Percentiles rank a stretch among this genome's conserved stretches.
Evolutionary conservation across 345 rosid genomes (phyloP).

Genomic region (Aquilaria sinensis): DNA sequence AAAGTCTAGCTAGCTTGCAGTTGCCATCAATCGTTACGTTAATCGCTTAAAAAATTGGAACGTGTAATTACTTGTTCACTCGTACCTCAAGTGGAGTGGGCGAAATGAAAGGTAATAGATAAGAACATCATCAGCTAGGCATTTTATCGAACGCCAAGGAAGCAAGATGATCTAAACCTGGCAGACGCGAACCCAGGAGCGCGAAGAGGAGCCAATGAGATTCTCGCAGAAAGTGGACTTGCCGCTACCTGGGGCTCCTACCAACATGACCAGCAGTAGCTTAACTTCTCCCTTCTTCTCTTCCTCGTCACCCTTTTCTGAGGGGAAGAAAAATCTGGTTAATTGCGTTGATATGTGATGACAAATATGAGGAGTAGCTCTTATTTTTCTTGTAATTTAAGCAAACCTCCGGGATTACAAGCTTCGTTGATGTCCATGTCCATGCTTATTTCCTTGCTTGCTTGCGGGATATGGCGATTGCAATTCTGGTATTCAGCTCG

Average conservation of each 20-base stretch:
- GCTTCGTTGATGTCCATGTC: slow-evolving; percentile 39
- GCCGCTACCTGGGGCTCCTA: slow-evolving; percentile 94
- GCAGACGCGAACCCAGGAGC: slow-evolving; percentile 85
- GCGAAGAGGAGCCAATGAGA: slow-evolving; percentile 46
- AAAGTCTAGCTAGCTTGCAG: neutral
- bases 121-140: slow-evolving; percentile 15
- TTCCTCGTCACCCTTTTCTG: slow-evolving; percentile 12
- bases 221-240: slow-evolving; percentile 84
- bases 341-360: neutral
- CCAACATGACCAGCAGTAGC: slow-evolving; percentile 40
- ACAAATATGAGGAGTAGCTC: neutral
- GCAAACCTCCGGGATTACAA: slow-evolving; percentile 20
- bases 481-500: neutral
- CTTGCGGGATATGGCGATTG: neutral
- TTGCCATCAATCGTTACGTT: neutral
- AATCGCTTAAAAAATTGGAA: neutral
- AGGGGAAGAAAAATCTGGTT: neutral
- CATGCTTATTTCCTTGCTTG: slow-evolving; percentile 7
- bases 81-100: neutral
- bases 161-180: slow-evolving; percentile 42
- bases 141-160: slow-evolving; percentile 31
- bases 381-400: too few relatives aligned
- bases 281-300: slow-evolving; percentile 39
- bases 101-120: too few relatives aligned
- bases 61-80: neutral